Conservation (phyloP, 495 filamentous ascomycete genomes). For the Monascus purpureus region DNA sequence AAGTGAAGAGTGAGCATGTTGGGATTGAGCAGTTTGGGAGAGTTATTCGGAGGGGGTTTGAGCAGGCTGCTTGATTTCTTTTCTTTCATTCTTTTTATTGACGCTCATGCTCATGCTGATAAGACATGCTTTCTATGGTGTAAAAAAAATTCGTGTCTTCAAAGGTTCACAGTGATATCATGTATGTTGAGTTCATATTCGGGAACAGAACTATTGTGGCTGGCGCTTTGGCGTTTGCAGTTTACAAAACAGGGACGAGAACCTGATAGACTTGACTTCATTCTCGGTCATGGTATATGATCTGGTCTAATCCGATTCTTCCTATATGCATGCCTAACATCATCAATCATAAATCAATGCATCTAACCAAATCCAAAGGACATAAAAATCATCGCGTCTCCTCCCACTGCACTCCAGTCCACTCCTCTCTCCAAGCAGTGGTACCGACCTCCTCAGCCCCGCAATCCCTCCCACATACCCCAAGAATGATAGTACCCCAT, state of each 20-base stretch:
- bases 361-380: conserved; percentile 1
- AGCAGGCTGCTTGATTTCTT: conserved; percentile 57
- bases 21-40: conserved; percentile 63
- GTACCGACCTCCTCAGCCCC: conserved; percentile 33
- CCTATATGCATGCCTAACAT: too few species aligned
- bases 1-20: conserved; percentile 90
- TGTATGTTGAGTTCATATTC: too few species aligned
- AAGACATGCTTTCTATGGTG: too few species aligned
- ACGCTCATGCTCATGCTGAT: neutral
- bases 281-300: too few species aligned
- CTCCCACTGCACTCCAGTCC: conserved; percentile 97
- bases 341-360: neutral
- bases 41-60: conserved; percentile 77
- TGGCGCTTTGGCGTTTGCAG: too few species aligned
- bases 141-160: too few species aligned
- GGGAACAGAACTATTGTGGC: too few species aligned
- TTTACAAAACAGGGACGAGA: too few species aligned
- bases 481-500: conserved; percentile 93
- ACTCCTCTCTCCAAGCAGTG: conserved; percentile 76
- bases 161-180: too few species aligned
- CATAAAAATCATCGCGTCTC: conserved; percentile 33
- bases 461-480: conserved; percentile 66
- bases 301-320: too few species aligned
- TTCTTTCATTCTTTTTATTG: conserved; percentile 2
- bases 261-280: too few species aligned